A percentile compares a stretch with the other conserved stretches of the same genome.
phyloP scores from a whole-genome alignment of 2,329 filamentous ascomycete genomes.

The Colletotrichum sp. region DNA sequence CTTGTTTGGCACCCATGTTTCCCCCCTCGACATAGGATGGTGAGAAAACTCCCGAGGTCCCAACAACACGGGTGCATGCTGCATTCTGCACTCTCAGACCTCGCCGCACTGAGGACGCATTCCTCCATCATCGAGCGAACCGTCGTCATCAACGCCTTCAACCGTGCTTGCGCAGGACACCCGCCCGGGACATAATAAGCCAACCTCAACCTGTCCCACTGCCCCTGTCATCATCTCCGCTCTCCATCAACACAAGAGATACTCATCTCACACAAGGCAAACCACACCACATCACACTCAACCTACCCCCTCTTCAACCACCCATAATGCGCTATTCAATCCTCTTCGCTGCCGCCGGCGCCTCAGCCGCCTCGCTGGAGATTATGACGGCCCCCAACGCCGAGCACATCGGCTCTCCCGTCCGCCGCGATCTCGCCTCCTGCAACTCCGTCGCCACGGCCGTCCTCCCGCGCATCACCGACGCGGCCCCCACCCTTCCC shows the following conservation, averaged over 20 bases:
- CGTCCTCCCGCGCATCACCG: conserved; percentile 24
- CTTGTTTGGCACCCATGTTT: not conserved
- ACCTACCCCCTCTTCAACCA: not conserved
- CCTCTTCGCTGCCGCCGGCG: not conserved
- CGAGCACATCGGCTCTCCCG: not conserved
- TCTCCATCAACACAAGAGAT: not conserved
- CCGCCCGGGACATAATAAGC: not conserved
- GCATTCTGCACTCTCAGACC: not conserved
- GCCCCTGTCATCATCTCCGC: not conserved
- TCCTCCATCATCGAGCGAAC: not conserved
- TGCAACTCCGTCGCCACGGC: conserved; percentile 22
- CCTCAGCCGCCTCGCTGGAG: not conserved
- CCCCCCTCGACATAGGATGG: not conserved
- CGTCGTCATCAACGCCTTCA: not conserved
- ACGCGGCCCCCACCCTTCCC: conserved; percentile 23
- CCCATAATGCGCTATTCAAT: not conserved
- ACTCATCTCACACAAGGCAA: not conserved
- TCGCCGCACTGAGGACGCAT: not conserved
- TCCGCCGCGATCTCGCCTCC: conserved; percentile 9
- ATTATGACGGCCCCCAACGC: not conserved
- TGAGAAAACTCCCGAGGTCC: not conserved
- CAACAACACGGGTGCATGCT: not conserved
- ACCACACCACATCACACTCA: not conserved
- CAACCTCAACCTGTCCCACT: not conserved
- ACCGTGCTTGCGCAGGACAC: not conserved